phyloP scores from a whole-genome alignment of 75 land plant species.

The Cryptomeria japonica region DNA sequence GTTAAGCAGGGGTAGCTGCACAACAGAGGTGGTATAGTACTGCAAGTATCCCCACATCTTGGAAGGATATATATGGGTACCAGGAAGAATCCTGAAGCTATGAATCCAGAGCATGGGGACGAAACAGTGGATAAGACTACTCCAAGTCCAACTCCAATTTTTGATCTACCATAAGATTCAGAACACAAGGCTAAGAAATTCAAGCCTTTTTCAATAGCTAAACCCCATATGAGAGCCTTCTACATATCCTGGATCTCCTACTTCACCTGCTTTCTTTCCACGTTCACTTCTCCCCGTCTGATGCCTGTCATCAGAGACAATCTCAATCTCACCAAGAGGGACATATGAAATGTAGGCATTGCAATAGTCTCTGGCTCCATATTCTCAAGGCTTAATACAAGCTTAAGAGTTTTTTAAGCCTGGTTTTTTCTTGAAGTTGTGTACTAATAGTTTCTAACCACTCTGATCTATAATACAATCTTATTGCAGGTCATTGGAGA shows the following conservation, averaged over 20 bases:
- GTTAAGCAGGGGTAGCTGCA: background rate
- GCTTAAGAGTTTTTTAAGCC: no score
- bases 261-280: conserved; percentile 86
- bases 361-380: conserved; percentile 86
- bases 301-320: conserved; percentile 89
- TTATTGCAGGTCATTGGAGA: conserved; percentile 69
- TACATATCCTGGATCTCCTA: conserved; percentile 89
- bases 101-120: background rate
- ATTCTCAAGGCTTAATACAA: conserved; percentile 72
- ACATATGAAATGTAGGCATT: conserved; percentile 77
- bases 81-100: background rate
- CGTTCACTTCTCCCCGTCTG: conserved; percentile 89
- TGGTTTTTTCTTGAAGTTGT: no score
- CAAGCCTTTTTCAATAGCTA: conserved; percentile 50
- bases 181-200: conserved; percentile 81
- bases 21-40: background rate
- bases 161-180: conserved; percentile 73
- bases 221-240: conserved; percentile 86
- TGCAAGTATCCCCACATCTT: background rate
- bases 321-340: conserved; percentile 64
- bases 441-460: no score
- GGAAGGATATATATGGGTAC: background rate
- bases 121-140: background rate
- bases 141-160: conserved; percentile 25
- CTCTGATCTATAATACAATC: no score